These are phyloP conservation scores for Coemansia interrupta DNA, from an alignment of 192 early-diverging fungal genomes.

Conservation along the genomic window DNA sequence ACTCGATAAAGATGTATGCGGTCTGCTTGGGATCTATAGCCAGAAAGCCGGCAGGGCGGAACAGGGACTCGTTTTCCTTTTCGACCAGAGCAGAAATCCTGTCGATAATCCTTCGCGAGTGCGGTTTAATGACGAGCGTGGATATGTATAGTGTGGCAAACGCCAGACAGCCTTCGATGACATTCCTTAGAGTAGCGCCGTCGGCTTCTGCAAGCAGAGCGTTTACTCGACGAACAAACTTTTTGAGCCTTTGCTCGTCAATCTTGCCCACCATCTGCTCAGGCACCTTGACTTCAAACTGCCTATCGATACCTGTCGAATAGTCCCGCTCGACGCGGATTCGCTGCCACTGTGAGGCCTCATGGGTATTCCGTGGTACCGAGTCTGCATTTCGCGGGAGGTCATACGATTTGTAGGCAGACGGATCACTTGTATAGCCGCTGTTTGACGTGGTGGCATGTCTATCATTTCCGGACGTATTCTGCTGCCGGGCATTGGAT, in stretches of 20 bases:
- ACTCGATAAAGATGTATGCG: conserved; percentile 55
- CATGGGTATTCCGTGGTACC: conserved; percentile 14
- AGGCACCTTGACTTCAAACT: conserved; percentile 39
- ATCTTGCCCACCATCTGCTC: conserved; percentile 41
- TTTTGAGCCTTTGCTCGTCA: conserved; percentile 41
- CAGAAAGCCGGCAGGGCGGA: conserved; percentile 37
- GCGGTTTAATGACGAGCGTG: conserved; percentile 45
- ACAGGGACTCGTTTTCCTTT: conserved; percentile 42
- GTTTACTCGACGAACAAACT: conserved; percentile 47
- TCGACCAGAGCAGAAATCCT: conserved; percentile 30
- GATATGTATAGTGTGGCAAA: conserved; percentile 53
- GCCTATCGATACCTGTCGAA: conserved; percentile 41
- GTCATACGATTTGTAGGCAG: conserved; percentile 26
- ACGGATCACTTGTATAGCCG: conserved; percentile 5
- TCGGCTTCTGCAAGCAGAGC: conserved; percentile 45
- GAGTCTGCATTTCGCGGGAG: conserved; percentile 18
- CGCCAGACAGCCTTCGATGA: conserved; percentile 49
- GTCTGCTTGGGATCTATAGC: conserved; percentile 51
- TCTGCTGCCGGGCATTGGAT: not conserved
- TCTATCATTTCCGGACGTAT: not conserved
- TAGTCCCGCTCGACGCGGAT: conserved; percentile 54
- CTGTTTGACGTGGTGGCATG: not conserved
- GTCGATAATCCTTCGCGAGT: conserved; percentile 35
- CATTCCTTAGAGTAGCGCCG: conserved; percentile 46
- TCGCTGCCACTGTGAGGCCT: conserved; percentile 27